These are phyloP conservation scores for Boletus pseudo-olivaceus DNA, from an alignment of 768 basidiomycete species.

Conservation along the genomic window DNA sequence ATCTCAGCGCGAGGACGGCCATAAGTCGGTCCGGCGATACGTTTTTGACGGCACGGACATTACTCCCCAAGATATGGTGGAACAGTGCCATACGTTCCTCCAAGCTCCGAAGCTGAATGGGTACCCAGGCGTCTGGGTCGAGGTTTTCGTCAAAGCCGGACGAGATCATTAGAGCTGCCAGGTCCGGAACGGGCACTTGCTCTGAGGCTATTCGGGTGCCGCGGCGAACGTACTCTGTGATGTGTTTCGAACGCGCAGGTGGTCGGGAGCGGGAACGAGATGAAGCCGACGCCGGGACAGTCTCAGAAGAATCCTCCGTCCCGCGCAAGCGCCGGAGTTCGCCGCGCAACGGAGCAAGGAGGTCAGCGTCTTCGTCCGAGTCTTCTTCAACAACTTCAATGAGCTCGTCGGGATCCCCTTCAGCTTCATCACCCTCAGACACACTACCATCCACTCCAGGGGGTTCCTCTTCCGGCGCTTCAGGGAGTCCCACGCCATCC, in stretches of 20 bases:
- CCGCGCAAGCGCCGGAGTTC: conserved; percentile 57
- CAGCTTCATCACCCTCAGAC: conserved; percentile 31
- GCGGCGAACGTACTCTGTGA: conserved; percentile 63
- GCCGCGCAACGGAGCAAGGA: conserved; percentile 65
- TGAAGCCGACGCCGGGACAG: conserved; percentile 31
- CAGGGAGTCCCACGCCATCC: conserved; percentile 60
- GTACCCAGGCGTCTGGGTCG: conserved; percentile 30
- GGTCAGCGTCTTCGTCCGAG: conserved; percentile 46
- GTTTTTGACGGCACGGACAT: conserved; percentile 43
- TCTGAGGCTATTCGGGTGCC: conserved; percentile 65
- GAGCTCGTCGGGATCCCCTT: conserved; percentile 55
- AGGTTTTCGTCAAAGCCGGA: conserved; percentile 26
- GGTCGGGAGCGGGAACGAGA: conserved; percentile 28
- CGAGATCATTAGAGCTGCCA: conserved; percentile 46
- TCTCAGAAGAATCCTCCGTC: conserved; percentile 33
- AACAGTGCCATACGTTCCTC: conserved; percentile 54
- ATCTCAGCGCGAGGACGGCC: conserved; percentile 57
- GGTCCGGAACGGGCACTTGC: conserved; percentile 46
- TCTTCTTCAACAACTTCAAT: conserved; percentile 67
- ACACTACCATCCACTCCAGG: conserved; percentile 19
- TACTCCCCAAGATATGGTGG: conserved; percentile 53
- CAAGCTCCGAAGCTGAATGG: conserved; percentile 47
- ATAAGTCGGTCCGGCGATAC: conserved; percentile 47
- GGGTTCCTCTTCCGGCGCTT: conserved; percentile 18
- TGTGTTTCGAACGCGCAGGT: conserved; percentile 20